Percentiles rank a stretch among this genome's conserved stretches.
Evolutionary conservation across 163 green algal species (phyloP).

Genomic region (Scenedesmus sp.): DNA sequence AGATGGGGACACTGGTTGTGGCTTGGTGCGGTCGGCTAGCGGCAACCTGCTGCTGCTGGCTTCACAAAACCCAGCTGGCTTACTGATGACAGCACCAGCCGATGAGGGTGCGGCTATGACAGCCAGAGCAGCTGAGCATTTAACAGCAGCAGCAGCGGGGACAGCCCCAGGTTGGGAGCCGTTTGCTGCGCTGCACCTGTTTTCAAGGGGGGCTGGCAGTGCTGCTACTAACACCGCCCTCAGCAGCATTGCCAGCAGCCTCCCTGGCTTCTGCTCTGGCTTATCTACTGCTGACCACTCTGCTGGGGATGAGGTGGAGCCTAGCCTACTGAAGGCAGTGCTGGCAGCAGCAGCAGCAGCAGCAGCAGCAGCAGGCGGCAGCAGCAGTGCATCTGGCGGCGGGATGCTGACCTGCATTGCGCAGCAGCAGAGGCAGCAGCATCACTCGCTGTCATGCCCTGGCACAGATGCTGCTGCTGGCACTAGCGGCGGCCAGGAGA

Average conservation of each 20-base stretch:
- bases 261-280: not conserved
- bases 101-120: not conserved
- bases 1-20: not conserved
- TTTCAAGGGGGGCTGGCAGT: not conserved
- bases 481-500: not conserved
- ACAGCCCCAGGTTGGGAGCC: not conserved
- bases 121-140: not conserved
- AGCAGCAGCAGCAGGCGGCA: not conserved
- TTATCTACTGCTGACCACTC: not conserved
- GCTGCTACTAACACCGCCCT: not conserved
- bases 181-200: not conserved
- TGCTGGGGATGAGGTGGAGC: not conserved
- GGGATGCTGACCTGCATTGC: not conserved
- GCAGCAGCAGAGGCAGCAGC: not conserved
- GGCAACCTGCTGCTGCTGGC: slow-evolving; percentile 26
- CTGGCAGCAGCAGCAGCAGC: not conserved
- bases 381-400: not conserved
- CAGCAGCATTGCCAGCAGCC: not conserved
- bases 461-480: not conserved
- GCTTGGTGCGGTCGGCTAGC: not conserved
- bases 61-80: not conserved
- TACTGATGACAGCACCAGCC: not conserved
- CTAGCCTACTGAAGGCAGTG: not conserved
- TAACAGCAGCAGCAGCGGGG: not conserved
- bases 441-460: not conserved